These are phyloP conservation scores for Cyclotella choctawhatcheeana DNA, from an alignment of 108 stramenopile genomes.

Conservation along the genomic window DNA sequence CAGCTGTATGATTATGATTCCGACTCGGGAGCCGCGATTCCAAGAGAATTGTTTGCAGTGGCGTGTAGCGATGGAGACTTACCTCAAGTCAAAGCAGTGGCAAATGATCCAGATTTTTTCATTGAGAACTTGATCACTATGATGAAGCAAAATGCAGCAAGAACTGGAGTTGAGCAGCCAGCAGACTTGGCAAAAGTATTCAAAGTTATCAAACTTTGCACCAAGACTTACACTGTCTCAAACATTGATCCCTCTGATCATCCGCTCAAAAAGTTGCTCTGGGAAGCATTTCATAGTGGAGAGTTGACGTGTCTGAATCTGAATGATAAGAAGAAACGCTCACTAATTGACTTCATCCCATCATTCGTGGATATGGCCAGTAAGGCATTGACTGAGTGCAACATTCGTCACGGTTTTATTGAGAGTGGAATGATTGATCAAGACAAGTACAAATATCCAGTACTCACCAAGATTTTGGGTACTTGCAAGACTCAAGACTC, in stretches of 20 bases:
- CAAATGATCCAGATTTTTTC: not conserved
- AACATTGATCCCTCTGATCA: not conserved
- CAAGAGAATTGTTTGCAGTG: too few relatives aligned
- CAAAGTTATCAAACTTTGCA: not conserved
- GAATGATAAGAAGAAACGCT: not conserved
- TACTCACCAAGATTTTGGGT: conserved; percentile 17
- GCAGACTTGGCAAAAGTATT: conserved; percentile 21
- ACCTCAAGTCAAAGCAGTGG: not conserved
- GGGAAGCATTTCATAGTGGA: not conserved
- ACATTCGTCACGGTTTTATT: conserved; percentile 17
- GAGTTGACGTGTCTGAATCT: not conserved
- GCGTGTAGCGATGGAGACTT: conserved; percentile 22
- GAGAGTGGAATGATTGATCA: conserved; percentile 8
- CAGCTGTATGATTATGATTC: too few relatives aligned
- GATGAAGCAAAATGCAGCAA: conserved; percentile 26
- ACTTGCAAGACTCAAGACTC: conserved; percentile 1
- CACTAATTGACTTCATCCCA: conserved; percentile 16
- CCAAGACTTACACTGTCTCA: conserved; percentile 1
- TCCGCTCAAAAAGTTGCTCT: conserved; percentile 7
- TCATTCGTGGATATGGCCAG: not conserved
- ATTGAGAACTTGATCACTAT: conserved; percentile 2
- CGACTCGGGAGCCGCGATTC: too few relatives aligned
- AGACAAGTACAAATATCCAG: conserved; percentile 7
- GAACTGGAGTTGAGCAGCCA: conserved; percentile 28
- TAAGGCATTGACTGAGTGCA: not conserved